These are phyloP conservation scores for Iris pallida DNA, from an alignment of 116 monocot genomes.

Conservation along the genomic window DNA sequence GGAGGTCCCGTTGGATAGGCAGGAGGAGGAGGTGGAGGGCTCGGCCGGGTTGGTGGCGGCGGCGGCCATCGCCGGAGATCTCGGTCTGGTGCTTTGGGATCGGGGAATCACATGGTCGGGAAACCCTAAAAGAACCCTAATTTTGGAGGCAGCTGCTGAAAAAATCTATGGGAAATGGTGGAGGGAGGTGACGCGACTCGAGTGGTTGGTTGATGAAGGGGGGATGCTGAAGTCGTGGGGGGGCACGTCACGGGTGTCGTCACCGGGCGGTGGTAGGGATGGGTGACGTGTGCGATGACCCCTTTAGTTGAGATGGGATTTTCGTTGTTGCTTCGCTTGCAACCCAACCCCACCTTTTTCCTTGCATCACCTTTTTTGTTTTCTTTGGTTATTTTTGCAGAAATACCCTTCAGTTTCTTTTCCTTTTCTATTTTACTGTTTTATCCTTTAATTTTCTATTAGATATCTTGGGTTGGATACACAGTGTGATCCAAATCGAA, in stretches of 20 bases:
- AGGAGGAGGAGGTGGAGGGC: conserved; percentile 51
- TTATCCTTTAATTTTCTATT: too few species aligned
- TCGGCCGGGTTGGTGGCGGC: conserved; percentile 35
- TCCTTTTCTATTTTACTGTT: too few species aligned
- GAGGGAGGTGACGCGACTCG: neutral
- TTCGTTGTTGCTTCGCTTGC: neutral
- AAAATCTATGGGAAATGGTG: neutral
- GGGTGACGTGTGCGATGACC: neutral
- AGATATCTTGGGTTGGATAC: too few species aligned
- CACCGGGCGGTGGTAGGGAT: neutral
- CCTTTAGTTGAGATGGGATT: neutral
- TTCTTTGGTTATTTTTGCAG: too few species aligned
- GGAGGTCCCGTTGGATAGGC: conserved; percentile 50
- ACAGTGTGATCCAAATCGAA: too few species aligned
- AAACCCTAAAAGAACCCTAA: neutral
- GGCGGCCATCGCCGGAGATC: conserved; percentile 13
- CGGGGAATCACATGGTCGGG: too few species aligned
- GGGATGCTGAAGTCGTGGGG: neutral
- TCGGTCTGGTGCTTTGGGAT: too few species aligned
- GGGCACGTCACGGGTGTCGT: neutral
- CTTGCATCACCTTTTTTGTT: too few species aligned
- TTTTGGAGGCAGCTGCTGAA: neutral
- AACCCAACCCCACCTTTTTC: neutral
- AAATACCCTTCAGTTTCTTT: too few species aligned
- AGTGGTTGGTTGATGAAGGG: too few species aligned